These are phyloP conservation scores for Albifimbria verrucaria DNA, from an alignment of 2,329 filamentous ascomycete genomes.

Conservation along the genomic window DNA sequence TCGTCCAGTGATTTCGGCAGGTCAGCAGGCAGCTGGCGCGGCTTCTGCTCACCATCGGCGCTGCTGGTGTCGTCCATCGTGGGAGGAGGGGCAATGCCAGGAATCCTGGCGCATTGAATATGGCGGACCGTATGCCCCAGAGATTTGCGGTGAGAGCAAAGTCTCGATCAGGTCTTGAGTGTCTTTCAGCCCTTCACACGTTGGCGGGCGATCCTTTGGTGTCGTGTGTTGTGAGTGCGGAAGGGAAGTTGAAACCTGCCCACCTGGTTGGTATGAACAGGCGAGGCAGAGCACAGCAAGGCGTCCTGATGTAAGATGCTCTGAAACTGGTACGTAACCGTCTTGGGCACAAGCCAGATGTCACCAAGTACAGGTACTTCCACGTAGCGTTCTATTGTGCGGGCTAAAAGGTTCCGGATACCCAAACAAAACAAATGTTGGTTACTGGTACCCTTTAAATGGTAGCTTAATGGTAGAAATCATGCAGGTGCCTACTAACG, in stretches of 20 bases:
- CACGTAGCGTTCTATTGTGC: no score
- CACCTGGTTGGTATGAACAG: neutral
- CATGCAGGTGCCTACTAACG: neutral
- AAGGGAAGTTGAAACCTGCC: neutral
- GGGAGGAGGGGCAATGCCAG: constrained; percentile 35
- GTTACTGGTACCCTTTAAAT: no score
- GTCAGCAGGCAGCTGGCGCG: constrained; percentile 68
- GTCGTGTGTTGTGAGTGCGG: neutral
- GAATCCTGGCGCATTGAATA: constrained; percentile 30
- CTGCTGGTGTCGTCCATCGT: constrained; percentile 54
- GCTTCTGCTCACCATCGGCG: constrained; percentile 39
- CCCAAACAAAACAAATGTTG: no score
- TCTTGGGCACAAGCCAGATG: no score
- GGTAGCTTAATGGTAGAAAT: no score
- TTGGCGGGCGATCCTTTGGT: no score
- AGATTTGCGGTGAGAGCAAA: neutral
- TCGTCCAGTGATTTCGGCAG: constrained; percentile 91
- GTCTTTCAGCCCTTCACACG: no score
- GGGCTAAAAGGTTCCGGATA: no score
- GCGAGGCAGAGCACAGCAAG: no score
- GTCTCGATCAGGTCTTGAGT: neutral
- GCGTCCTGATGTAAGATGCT: no score
- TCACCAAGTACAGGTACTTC: no score
- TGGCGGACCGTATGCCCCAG: constrained; percentile 6
- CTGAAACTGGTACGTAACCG: no score